Evolutionary conservation across 1,139 yeast species (phyloP).

Genomic region (Yamadazyma membranifaciens): DNA sequence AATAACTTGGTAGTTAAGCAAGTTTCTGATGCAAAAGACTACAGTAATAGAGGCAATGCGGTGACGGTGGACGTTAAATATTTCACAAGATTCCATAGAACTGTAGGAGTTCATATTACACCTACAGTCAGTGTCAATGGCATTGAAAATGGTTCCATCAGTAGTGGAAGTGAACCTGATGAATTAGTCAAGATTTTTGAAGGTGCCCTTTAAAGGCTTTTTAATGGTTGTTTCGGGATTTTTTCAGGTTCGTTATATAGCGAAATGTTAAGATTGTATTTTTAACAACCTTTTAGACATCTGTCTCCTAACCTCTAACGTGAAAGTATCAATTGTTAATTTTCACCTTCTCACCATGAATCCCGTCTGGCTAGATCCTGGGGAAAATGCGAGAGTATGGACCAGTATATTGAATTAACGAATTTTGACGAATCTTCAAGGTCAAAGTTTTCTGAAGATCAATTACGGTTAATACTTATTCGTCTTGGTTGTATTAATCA

Average conservation of each 20-base stretch:
- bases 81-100: constrained; percentile 70
- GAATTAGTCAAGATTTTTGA: constrained; percentile 32
- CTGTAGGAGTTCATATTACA: constrained; percentile 77
- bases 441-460: constrained; percentile 18
- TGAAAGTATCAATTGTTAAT: too few relatives aligned
- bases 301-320: too few relatives aligned
- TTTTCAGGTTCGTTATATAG: too few relatives aligned
- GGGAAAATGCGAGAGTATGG: neutral
- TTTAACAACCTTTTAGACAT: too few relatives aligned
- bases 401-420: constrained; percentile 14
- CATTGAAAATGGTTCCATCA: constrained; percentile 38
- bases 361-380: too few relatives aligned
- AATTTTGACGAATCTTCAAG: constrained; percentile 1
- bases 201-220: constrained; percentile 6
- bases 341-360: too few relatives aligned
- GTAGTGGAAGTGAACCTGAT: constrained; percentile 38
- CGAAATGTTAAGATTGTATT: too few relatives aligned
- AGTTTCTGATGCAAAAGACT: constrained; percentile 21
- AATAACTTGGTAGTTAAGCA: constrained; percentile 28
- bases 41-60: constrained; percentile 57
- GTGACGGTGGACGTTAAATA: constrained; percentile 66
- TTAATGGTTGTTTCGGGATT: too few relatives aligned
- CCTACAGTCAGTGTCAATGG: constrained; percentile 84
- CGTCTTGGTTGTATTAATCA: constrained; percentile 33
- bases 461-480: constrained; percentile 26